Percentiles rank a stretch among this genome's conserved stretches.
Evolutionary conservation across 345 rosid species (phyloP).

Genomic region (Rhodamnia argentea): DNA sequence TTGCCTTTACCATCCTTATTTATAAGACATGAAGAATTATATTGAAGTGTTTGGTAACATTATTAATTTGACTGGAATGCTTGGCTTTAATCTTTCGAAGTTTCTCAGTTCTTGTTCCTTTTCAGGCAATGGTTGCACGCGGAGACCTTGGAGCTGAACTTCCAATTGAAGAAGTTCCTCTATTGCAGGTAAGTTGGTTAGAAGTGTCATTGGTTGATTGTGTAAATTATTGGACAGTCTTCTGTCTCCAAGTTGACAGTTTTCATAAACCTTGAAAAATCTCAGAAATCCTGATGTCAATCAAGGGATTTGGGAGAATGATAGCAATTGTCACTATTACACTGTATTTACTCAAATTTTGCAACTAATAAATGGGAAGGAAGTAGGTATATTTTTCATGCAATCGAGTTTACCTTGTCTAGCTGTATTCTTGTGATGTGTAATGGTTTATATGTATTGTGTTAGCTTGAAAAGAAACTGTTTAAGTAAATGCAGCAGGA

Average conservation of each 20-base stretch:
- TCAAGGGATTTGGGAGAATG: neutral
- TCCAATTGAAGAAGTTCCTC: constrained; percentile 93
- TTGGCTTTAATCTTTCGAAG: neutral
- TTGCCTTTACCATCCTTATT: neutral
- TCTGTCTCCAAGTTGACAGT: neutral
- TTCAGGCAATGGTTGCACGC: constrained; percentile 98
- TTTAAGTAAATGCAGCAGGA: neutral
- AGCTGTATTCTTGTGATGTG: neutral
- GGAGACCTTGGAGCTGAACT: constrained; percentile 99
- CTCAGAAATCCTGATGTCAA: neutral
- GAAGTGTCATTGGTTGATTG: neutral
- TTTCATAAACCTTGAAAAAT: neutral
- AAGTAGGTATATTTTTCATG: neutral
- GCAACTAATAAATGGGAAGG: neutral
- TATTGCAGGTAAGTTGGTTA: constrained; percentile 63
- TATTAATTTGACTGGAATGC: neutral
- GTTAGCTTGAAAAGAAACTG: neutral
- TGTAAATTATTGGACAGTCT: neutral
- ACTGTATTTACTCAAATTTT: neutral
- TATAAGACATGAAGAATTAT: neutral
- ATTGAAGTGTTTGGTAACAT: neutral
- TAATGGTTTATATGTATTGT: neutral
- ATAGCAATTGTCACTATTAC: neutral
- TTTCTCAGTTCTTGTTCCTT: neutral
- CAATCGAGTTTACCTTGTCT: neutral